Evolutionary conservation across 2,329 filamentous ascomycete genomes (phyloP).

Genomic region (Hypoxylon sp.): DNA sequence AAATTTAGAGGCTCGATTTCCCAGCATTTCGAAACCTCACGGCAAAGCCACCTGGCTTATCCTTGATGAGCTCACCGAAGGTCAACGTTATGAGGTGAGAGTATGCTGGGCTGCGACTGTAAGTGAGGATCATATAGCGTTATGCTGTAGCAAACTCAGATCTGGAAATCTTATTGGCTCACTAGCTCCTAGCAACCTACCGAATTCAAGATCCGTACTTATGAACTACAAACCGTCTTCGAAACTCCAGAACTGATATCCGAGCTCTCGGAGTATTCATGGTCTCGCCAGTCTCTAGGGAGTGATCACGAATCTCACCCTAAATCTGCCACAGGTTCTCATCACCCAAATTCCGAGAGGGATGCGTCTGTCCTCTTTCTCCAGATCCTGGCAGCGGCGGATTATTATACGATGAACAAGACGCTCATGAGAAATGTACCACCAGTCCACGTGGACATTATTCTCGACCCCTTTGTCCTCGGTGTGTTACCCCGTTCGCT

Average conservation of each 20-base stretch:
- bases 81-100: slow-evolving; percentile 88
- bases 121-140: slow-evolving; percentile 55
- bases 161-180: slow-evolving; percentile 12
- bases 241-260: slow-evolving; percentile 71
- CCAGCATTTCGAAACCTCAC: slow-evolving; percentile 62
- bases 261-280: slow-evolving; percentile 73
- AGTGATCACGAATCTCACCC: slow-evolving; percentile 20
- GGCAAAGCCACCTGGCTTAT: slow-evolving; percentile 83
- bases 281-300: slow-evolving; percentile 58
- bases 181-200: slow-evolving; percentile 80
- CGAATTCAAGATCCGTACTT: slow-evolving; percentile 76
- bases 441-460: slow-evolving; percentile 80
- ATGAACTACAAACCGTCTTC: slow-evolving; percentile 71
- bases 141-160: slow-evolving; percentile 30
- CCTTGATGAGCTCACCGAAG: slow-evolving; percentile 75
- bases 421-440: slow-evolving; percentile 81
- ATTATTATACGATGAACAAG: slow-evolving; percentile 83
- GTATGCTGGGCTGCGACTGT: slow-evolving; percentile 95
- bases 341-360: slow-evolving; percentile 34
- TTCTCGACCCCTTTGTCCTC: slow-evolving; percentile 86
- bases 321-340: slow-evolving; percentile 18
- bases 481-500: slow-evolving; percentile 86
- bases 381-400: slow-evolving; percentile 79
- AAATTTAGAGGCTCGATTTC: slow-evolving; percentile 75
- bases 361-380: slow-evolving; percentile 74